Evolutionary conservation across 169 alveolate species (phyloP).

Genomic region (Eimeria tenella): DNA sequence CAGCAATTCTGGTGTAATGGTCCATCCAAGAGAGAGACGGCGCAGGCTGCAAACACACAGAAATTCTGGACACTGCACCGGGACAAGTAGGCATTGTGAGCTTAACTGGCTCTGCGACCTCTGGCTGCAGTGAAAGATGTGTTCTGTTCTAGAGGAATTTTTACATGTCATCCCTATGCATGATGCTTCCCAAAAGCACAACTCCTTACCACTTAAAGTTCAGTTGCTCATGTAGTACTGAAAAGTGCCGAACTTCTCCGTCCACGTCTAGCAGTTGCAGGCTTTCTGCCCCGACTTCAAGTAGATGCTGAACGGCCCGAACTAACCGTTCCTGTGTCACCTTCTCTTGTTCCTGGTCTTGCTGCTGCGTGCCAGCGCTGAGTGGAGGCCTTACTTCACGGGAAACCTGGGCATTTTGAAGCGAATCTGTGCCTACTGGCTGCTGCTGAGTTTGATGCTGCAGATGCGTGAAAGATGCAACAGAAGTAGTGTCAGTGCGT

Average conservation of each 20-base stretch:
- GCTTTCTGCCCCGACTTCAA: conserved; percentile 67
- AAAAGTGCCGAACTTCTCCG: conserved; percentile 68
- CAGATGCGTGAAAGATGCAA: not conserved
- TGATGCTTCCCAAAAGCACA: too few species aligned
- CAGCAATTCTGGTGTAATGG: conserved; percentile 76
- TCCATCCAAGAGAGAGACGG: conserved; percentile 80
- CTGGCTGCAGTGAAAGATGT: too few species aligned
- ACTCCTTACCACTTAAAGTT: conserved; percentile 56
- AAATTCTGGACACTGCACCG: not conserved
- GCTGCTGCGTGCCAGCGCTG: conserved; percentile 17
- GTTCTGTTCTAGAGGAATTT: too few species aligned
- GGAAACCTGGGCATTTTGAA: not conserved
- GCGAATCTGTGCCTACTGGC: not conserved
- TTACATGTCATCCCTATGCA: too few species aligned
- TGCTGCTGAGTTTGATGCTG: conserved; percentile 33
- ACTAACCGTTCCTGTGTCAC: conserved; percentile 60
- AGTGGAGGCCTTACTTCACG: conserved; percentile 14
- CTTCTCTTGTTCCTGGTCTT: conserved; percentile 33
- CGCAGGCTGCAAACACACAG: conserved; percentile 72
- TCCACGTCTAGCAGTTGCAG: conserved; percentile 65
- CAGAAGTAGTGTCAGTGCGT: conserved; percentile 22
- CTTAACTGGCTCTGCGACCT: too few species aligned
- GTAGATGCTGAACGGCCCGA: conserved; percentile 58
- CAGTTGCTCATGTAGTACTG: conserved; percentile 61
- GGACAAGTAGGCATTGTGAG: too few species aligned